phyloP scores from a whole-genome alignment of 2,329 filamentous ascomycete species.

The Trichoderma aggressivum region DNA sequence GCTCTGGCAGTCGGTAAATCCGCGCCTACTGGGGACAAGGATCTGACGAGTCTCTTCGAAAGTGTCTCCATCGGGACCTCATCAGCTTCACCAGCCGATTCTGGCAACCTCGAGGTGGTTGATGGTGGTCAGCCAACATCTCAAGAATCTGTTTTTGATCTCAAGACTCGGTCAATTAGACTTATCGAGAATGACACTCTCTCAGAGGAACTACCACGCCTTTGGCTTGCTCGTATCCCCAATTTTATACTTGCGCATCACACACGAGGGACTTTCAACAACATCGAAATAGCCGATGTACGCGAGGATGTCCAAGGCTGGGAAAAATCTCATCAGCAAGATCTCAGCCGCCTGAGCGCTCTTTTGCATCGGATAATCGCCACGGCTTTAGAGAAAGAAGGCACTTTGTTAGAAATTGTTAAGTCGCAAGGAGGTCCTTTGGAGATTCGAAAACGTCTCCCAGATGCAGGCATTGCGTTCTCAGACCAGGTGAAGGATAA shows the following conservation, averaged over 20 bases:
- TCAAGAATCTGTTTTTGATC: slow-evolving; percentile 39
- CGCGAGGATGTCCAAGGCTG: slow-evolving; percentile 32
- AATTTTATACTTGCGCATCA: slow-evolving; percentile 44
- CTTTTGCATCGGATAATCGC: slow-evolving; percentile 25
- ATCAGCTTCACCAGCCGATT: neutral
- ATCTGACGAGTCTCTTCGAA: neutral
- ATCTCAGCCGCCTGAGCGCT: slow-evolving; percentile 29
- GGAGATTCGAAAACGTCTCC: slow-evolving; percentile 27
- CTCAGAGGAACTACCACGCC: slow-evolving; percentile 37
- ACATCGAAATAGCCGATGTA: slow-evolving; percentile 35
- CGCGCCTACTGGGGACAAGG: neutral
- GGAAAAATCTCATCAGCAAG: slow-evolving; percentile 33
- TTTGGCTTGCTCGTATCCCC: slow-evolving; percentile 41
- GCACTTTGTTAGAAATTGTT: slow-evolving; percentile 27
- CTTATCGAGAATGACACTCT: slow-evolving; percentile 30
- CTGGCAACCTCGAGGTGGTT: slow-evolving; percentile 17
- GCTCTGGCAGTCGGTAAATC: neutral
- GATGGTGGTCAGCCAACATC: slow-evolving; percentile 28
- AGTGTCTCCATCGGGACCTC: neutral
- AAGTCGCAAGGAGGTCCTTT: slow-evolving; percentile 18
- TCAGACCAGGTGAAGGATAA: slow-evolving; percentile 24
- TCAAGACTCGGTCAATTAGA: slow-evolving; percentile 41
- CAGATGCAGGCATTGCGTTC: slow-evolving; percentile 25
- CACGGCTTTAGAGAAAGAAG: slow-evolving; percentile 5
- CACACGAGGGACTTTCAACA: slow-evolving; percentile 32